Base-by-base conservation (phyloP, 257 asterid genomes). In the Buddleja alternifolia region DNA sequence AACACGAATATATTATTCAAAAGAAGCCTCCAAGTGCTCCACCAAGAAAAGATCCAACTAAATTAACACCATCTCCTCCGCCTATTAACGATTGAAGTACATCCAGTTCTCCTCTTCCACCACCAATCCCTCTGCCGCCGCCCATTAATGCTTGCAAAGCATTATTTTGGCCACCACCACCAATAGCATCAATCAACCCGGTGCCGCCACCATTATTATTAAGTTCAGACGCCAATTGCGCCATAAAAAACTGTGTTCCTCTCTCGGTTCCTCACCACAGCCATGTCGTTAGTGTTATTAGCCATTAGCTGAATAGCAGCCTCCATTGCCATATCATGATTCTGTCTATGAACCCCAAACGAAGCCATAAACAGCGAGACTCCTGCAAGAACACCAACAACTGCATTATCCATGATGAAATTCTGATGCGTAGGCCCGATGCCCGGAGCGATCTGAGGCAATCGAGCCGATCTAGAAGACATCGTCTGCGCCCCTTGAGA, bases 21-120 rank as follows among this genome's bases (percentile, higher is more conserved):
- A 29, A 5, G 2, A 78, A 59, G 10, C 73, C 63, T 50, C 83
- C 81, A 11, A 75, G 70, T 23, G 19, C n/a, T 8, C 86, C 79
- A 45, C 88, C 86, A 36, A 84, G 75, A 63, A 73, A 34, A 2
- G 68, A 83, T 8, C 82, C 75, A 21, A 67, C 70, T 20, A 82
- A 54, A 60, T 72, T 48, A 6, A 77, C 78, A 32, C 84, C 83
- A 7, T 83, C 81, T 41, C 77, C 78, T 10, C 82, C 80, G 4
- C 68, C 81, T 51, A 52, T 10, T 37, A 29, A 29, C 2, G 34
- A 29, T 5, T 29, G 34, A 2, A 29, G 3, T 29, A 29, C 2
- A 29, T 29, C 34, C 3, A 29, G 2, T 29, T 5, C 34, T 29
- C 69, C 77, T 50, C 79, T 79, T 1, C 53, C 55, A 8, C 78